Evolutionary conservation across 2,329 filamentous ascomycete genomes (phyloP).

Genomic region (Calonectria crousiana): DNA sequence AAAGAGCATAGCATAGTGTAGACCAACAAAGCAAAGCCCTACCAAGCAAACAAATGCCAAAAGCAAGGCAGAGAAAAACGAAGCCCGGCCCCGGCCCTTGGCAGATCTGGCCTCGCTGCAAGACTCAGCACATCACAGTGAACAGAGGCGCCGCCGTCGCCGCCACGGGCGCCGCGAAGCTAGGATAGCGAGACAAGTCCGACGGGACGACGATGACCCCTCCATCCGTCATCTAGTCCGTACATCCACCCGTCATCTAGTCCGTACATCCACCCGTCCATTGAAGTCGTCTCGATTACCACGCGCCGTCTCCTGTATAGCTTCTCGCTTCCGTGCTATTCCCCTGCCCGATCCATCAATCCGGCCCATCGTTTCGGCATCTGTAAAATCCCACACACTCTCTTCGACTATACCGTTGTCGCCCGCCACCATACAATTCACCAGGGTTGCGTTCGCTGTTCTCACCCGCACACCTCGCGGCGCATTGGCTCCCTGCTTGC

Average conservation of each 20-base stretch:
- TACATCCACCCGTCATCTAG: slow-evolving; percentile 27
- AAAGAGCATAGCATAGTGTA: slow-evolving; percentile 12
- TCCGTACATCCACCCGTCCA: slow-evolving; percentile 31
- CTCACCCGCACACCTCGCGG: slow-evolving; percentile 13
- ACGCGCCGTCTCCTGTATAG: slow-evolving; percentile 10
- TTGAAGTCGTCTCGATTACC: not conserved
- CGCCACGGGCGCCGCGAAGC: slow-evolving; percentile 12
- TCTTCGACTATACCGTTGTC: not conserved
- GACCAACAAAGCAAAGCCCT: slow-evolving; percentile 9
- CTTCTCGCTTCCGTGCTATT: slow-evolving; percentile 22
- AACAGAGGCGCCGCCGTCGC: slow-evolving; percentile 3
- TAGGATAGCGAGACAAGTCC: slow-evolving; percentile 27
- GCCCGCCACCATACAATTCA: slow-evolving; percentile 6
- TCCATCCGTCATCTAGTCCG: slow-evolving; percentile 21
- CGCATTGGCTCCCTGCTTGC: slow-evolving; percentile 14
- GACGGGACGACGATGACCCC: slow-evolving; percentile 18
- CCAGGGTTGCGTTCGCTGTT: slow-evolving; percentile 4
- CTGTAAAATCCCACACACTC: slow-evolving; percentile 7
- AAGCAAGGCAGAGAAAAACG: not conserved
- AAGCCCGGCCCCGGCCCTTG: not conserved
- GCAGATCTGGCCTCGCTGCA: not conserved
- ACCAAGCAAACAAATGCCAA: not conserved
- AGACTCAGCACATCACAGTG: slow-evolving; percentile 1
- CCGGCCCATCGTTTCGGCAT: not conserved
- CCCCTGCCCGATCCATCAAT: slow-evolving; percentile 15